Evolutionary conservation across 495 filamentous ascomycete genomes (phyloP).

Genomic region (Lophiotrema nucula): DNA sequence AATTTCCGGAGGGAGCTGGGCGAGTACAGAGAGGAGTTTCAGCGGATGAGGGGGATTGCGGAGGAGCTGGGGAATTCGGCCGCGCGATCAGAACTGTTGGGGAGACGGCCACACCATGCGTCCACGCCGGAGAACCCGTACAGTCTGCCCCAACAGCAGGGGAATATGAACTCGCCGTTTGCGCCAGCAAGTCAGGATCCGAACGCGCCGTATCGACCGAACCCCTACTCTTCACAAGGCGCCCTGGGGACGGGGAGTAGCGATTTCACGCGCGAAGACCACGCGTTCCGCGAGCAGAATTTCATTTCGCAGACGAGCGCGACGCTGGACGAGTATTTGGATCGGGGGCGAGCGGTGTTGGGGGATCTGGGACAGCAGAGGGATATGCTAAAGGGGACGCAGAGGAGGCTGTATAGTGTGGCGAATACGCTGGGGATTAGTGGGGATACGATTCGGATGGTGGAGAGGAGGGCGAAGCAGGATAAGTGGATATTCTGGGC

Average conservation of each 20-base stretch:
- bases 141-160: constrained; percentile 53
- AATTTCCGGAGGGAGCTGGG: constrained; percentile 80
- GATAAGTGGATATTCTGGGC: constrained; percentile 98
- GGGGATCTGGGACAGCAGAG: constrained; percentile 86
- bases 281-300: constrained; percentile 85
- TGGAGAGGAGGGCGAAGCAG: constrained; percentile 85
- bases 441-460: constrained; percentile 94
- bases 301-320: constrained; percentile 78
- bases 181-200: constrained; percentile 51
- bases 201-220: constrained; percentile 21
- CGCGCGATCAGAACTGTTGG: constrained; percentile 80
- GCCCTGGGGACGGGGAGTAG: constrained; percentile 49
- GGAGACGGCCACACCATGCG: constrained; percentile 81
- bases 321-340: constrained; percentile 90
- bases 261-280: constrained; percentile 68
- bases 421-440: constrained; percentile 91
- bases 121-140: constrained; percentile 96
- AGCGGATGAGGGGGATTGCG: constrained; percentile 67
- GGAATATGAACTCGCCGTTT: constrained; percentile 41
- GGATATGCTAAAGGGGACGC: constrained; percentile 92
- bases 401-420: constrained; percentile 83
- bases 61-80: constrained; percentile 67
- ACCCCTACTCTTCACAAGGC: constrained; percentile 22
- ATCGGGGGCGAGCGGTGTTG: constrained; percentile 83
- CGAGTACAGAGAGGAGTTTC: constrained; percentile 75